phyloP scores from a whole-genome alignment of 148 eudicot genomes.

The Chenopodium quinoa region DNA sequence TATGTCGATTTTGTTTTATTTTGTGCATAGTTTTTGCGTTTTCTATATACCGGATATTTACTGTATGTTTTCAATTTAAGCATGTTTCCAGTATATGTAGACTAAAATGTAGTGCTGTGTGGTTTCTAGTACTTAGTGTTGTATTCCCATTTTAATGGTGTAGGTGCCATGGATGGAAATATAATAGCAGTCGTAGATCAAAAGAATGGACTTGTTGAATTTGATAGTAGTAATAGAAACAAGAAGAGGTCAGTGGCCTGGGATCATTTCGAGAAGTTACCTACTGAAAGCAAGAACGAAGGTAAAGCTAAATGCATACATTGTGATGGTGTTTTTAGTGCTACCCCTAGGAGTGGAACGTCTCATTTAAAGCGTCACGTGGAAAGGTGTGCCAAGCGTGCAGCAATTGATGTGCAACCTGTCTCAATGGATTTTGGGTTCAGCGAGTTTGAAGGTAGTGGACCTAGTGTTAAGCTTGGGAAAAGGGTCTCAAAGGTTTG shows the following conservation, averaged over 20 bases:
- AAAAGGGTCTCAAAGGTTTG: constrained; percentile 45
- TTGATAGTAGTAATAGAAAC: constrained; percentile 37
- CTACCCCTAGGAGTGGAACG: constrained; percentile 51
- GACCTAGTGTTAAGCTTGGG: constrained; percentile 21
- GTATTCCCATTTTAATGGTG: constrained; percentile 3
- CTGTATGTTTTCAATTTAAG: not conserved
- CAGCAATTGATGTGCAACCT: constrained; percentile 36
- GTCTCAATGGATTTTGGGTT: constrained; percentile 35
- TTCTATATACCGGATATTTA: not conserved
- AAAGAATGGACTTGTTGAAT: constrained; percentile 39
- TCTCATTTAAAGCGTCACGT: constrained; percentile 51
- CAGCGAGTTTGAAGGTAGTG: constrained; percentile 33
- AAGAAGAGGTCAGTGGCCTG: constrained; percentile 45
- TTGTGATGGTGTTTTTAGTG: constrained; percentile 38
- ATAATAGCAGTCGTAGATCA: constrained; percentile 28
- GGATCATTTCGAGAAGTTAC: constrained; percentile 53
- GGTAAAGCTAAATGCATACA: constrained; percentile 48
- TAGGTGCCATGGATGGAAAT: constrained; percentile 34
- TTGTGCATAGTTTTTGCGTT: not conserved
- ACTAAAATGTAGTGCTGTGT: not conserved
- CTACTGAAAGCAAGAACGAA: constrained; percentile 30
- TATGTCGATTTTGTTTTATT: not conserved
- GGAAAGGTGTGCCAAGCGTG: constrained; percentile 46
- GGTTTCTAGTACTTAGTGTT: not conserved
- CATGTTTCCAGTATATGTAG: not conserved